Evolutionary conservation across 2,329 filamentous ascomycete species (phyloP).

Genomic region (Neofusicoccum laricinum): DNA sequence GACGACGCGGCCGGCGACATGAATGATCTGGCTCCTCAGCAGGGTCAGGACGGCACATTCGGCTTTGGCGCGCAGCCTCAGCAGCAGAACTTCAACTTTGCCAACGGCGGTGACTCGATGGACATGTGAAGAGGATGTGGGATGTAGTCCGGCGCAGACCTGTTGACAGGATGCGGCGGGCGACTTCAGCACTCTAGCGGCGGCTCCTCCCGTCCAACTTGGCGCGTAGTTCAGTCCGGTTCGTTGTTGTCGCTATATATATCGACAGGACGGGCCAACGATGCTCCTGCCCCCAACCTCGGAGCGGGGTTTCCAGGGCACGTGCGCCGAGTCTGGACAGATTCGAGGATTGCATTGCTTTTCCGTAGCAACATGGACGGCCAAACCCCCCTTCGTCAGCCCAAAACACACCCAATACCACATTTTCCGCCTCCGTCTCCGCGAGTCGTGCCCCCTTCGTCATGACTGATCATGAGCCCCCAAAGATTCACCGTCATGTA

Average conservation of each 20-base stretch:
- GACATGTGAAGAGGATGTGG: conserved; percentile 58
- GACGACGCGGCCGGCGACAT: conserved; percentile 77
- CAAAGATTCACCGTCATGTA: conserved; percentile 19
- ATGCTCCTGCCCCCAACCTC: not conserved
- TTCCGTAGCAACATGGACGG: conserved; percentile 12
- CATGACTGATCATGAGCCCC: conserved; percentile 17
- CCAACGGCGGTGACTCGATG: conserved; percentile 71
- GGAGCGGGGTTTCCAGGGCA: not conserved
- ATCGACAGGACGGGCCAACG: conserved; percentile 13
- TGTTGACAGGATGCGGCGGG: not conserved
- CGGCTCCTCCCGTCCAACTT: not conserved
- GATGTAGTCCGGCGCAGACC: not conserved
- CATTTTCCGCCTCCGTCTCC: conserved; percentile 3
- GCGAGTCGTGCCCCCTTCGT: conserved; percentile 18
- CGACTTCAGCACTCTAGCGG: not conserved
- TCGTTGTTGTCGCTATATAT: conserved; percentile 2
- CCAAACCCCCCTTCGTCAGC: conserved; percentile 6
- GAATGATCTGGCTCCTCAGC: conserved; percentile 72
- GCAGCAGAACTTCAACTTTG: conserved; percentile 86
- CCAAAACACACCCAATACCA: conserved; percentile 6
- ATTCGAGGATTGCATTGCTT: conserved; percentile 7
- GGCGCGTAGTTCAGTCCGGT: not conserved
- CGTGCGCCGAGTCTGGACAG: conserved; percentile 14
- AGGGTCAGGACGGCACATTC: conserved; percentile 72
- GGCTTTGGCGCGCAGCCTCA: conserved; percentile 68